Base-by-base conservation (phyloP, 441 rosid genomes). In the Theobroma grandiflorum region DNA sequence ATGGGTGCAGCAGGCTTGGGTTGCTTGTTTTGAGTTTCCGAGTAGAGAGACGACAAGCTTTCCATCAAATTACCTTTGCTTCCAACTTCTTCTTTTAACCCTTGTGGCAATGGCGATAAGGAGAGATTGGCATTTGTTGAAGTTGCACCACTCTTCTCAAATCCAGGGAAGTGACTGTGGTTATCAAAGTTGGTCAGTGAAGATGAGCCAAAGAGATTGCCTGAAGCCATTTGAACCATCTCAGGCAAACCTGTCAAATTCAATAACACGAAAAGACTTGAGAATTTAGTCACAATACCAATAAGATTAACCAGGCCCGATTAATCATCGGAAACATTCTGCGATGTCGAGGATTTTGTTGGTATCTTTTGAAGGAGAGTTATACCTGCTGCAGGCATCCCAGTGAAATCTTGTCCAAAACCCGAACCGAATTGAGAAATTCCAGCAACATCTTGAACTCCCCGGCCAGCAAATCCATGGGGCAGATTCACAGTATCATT, bases 141-240 rank as follows among this genome's bases (percentile, higher is more conserved):
- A 57, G 78, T 77, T 43, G 83, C 76, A 43, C 72, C 35, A 77
- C 35, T 72, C 64, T 70, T 79, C 14, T 79, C 82, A 55, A 70
- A 79, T 42, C 78, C 85, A 74, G 83, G 82, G 77, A 86, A 86
- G 71, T 82, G 87, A 75, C 69, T 78, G 50, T 85, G 87, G 52
- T 77, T 73, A 70, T 91, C 85, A 67, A 81, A 89, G 69, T 80
- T 88, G 4, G 81, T 78, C 75, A 86, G 79, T 62, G 91, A 87
- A 42, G 91, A 82, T 61, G 91, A 85, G 45, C 92, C 89, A 45
- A 85, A 90, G 47, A 88, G 82, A 85, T 84, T 87, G 40, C 86
- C 88, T 40, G 91, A 86, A 4, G 84, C 88, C 85, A 91, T 85
- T 76, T 89, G 91, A 40, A 85, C 87, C 89, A 91, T 89, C 64